Conservation (phyloP, 768 basidiomycete genomes). For the Gymnopilus junonius region DNA sequence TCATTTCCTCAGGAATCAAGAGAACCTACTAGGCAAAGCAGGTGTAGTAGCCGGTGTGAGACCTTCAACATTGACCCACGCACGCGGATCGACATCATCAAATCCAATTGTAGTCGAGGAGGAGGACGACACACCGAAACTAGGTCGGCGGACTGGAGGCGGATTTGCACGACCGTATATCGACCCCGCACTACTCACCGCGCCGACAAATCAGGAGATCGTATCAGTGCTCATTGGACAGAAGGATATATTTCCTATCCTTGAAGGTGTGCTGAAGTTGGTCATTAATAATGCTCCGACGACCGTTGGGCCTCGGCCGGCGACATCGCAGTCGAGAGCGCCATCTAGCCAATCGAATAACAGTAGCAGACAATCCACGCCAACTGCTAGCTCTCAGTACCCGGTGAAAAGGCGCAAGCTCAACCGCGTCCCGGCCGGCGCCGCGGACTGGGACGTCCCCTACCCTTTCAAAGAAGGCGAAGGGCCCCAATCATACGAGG, state of each 20-base stretch:
- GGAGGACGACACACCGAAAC: constrained; percentile 46
- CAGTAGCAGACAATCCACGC: background rate
- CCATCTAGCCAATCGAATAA: background rate
- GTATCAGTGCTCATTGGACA: constrained; percentile 62
- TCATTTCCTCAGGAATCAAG: constrained; percentile 76
- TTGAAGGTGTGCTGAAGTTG: constrained; percentile 65
- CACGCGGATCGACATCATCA: constrained; percentile 54
- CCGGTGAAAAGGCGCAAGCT: constrained; percentile 64
- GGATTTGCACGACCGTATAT: constrained; percentile 28
- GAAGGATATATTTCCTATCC: constrained; percentile 67
- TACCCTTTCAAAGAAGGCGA: constrained; percentile 77
- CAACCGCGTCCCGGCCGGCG: constrained; percentile 75
- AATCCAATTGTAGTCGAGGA: constrained; percentile 80
- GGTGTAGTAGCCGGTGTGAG: constrained; percentile 72
- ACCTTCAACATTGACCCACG: constrained; percentile 53
- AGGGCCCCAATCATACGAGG: constrained; percentile 66
- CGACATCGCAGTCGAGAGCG: background rate
- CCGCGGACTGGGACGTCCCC: constrained; percentile 82
- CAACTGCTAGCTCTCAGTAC: constrained; percentile 3
- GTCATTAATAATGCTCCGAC: constrained; percentile 38
- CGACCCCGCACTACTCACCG: constrained; percentile 47
- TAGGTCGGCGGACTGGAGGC: constrained; percentile 25
- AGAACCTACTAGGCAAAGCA: constrained; percentile 71
- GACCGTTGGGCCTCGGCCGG: constrained; percentile 11
- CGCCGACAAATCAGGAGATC: constrained; percentile 61